Evolutionary conservation across 306 rosid species (phyloP).

Genomic region (Corylus americana): DNA sequence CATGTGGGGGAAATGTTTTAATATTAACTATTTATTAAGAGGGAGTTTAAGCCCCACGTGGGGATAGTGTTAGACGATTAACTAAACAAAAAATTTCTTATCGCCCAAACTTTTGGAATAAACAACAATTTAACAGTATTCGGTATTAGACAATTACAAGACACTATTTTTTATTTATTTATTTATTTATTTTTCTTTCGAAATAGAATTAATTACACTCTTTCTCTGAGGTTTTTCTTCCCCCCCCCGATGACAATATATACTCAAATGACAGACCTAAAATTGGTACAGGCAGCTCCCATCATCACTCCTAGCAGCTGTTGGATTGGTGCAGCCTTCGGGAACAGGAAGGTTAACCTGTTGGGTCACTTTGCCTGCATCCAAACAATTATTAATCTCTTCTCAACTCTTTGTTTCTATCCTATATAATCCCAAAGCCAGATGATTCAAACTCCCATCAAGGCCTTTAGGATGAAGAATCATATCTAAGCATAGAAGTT

Average conservation of each 20-base stretch:
- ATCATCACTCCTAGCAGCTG: conserved; percentile 54
- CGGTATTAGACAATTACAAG: not conserved
- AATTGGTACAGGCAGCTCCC: conserved; percentile 52
- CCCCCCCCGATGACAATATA: conserved; percentile 3
- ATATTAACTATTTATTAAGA: too few species aligned
- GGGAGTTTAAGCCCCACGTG: too few species aligned
- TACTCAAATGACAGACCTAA: conserved; percentile 25
- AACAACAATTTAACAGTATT: not conserved
- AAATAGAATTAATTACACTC: not conserved
- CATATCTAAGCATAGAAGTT: conserved; percentile 51
- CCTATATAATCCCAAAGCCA: conserved; percentile 27
- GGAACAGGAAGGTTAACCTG: conserved; percentile 58
- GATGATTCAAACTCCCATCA: conserved; percentile 17
- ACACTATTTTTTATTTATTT: not conserved
- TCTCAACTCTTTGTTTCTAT: conserved; percentile 7
- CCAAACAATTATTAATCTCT: conserved; percentile 35
- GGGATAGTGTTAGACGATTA: too few species aligned
- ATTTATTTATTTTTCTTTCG: not conserved
- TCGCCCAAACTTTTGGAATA: not conserved
- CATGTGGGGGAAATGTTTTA: too few species aligned
- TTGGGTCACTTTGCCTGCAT: conserved; percentile 61
- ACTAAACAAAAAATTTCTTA: too few species aligned
- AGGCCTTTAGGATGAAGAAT: conserved; percentile 31
- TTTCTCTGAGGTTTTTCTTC: not conserved
- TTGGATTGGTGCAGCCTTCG: conserved; percentile 64